A percentile compares a stretch with the other conserved stretches of the same genome.
Conservation (phyloP, 2,329 filamentous ascomycete genomes). For the Coniochaeta sp. region DNA sequence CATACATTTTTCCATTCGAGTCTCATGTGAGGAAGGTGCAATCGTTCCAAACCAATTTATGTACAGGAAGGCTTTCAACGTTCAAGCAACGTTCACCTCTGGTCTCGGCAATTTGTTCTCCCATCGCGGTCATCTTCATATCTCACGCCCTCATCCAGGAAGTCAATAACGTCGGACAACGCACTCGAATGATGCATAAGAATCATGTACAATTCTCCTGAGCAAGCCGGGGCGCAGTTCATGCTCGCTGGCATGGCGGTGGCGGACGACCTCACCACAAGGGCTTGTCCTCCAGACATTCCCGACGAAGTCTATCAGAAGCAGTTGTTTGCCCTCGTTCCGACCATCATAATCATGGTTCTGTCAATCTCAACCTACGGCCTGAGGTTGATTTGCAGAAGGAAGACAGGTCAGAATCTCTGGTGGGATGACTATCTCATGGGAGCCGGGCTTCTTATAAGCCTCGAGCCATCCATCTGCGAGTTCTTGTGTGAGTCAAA, state of each 20-base stretch:
- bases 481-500: slow-evolving; percentile 6
- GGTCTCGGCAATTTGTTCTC: background rate
- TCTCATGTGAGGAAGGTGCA: background rate
- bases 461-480: slow-evolving; percentile 7
- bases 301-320: background rate
- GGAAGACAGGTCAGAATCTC: slow-evolving; percentile 4
- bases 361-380: slow-evolving; percentile 4
- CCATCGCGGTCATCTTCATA: too few species aligned
- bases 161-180: too few species aligned
- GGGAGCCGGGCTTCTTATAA: slow-evolving; percentile 4
- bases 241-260: background rate
- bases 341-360: slow-evolving; percentile 6
- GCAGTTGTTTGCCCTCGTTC: slow-evolving; percentile 5
- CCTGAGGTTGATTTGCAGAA: slow-evolving; percentile 2
- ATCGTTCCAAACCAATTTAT: background rate
- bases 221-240: background rate
- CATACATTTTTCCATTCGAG: background rate
- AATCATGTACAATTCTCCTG: background rate
- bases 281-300: slow-evolving; percentile 2
- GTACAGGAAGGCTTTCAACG: too few species aligned
- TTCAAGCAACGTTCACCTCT: background rate
- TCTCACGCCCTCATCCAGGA: too few species aligned
- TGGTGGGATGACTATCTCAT: slow-evolving; percentile 8
- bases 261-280: background rate
- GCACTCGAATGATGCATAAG: background rate